Conservation (phyloP, 805 yeast species). For the Crinitomyces ghanaensis region DNA sequence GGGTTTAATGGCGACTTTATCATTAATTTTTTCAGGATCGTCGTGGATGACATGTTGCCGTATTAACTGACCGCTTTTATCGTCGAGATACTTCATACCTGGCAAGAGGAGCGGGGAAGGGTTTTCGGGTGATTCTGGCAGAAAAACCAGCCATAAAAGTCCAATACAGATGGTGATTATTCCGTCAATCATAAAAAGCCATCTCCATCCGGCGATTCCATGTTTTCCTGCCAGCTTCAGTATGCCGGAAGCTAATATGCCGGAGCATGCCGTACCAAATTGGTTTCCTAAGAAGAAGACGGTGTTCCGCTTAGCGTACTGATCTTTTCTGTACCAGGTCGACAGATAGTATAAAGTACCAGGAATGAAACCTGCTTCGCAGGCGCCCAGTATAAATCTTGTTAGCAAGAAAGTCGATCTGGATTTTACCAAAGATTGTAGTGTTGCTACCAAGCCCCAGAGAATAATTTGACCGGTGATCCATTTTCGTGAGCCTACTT, state of each 20-base stretch:
- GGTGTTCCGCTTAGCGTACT: slow-evolving; percentile 30
- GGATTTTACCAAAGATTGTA: slow-evolving; percentile 34
- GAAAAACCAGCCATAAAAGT: slow-evolving; percentile 27
- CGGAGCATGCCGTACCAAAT: slow-evolving; percentile 41
- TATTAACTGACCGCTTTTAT: slow-evolving; percentile 2
- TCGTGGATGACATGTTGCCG: slow-evolving; percentile 3
- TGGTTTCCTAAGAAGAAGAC: slow-evolving; percentile 36
- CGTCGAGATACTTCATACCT: slow-evolving; percentile 4
- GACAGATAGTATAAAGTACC: slow-evolving; percentile 28
- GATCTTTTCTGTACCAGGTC: slow-evolving; percentile 29
- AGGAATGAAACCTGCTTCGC: slow-evolving; percentile 46
- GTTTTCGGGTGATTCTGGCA: slow-evolving; percentile 38
- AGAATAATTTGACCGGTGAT: slow-evolving; percentile 45
- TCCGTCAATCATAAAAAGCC: slow-evolving; percentile 36
- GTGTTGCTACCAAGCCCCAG: slow-evolving; percentile 46
- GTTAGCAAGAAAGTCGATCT: slow-evolving; percentile 36
- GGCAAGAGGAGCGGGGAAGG: slow-evolving; percentile 9
- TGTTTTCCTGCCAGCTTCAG: slow-evolving; percentile 28
- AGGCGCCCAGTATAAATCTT: slow-evolving; percentile 41
- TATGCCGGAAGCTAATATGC: slow-evolving; percentile 39
- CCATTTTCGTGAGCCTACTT: slow-evolving; percentile 53
- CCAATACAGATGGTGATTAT: slow-evolving; percentile 27
- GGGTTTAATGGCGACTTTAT: slow-evolving; percentile 32
- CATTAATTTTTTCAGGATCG: slow-evolving; percentile 26
- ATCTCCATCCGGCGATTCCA: slow-evolving; percentile 32